phyloP scores from a whole-genome alignment of 768 basidiomycete genomes.

The Albatrellus ellisii region DNA sequence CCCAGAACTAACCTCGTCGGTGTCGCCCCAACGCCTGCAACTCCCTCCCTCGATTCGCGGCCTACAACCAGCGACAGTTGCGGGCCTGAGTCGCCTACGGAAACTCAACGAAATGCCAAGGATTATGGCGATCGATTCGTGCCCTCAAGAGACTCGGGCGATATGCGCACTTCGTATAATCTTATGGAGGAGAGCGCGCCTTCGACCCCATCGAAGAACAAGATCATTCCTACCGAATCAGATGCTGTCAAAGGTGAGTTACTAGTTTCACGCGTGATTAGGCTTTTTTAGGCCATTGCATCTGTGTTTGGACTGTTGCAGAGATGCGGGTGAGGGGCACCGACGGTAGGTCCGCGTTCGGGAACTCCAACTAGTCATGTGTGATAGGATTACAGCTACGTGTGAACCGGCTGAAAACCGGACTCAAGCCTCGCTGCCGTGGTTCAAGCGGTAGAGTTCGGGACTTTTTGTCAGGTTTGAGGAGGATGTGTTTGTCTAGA shows the following conservation, averaged over 20 bases:
- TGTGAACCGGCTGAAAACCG: too few species aligned
- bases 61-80: conserved; percentile 41
- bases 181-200: conserved; percentile 36
- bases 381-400: too few species aligned
- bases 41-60: conserved; percentile 42
- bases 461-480: too few species aligned
- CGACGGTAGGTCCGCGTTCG: too few species aligned
- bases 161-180: conserved; percentile 49
- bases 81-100: conserved; percentile 30
- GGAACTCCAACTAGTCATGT: too few species aligned
- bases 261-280: background rate
- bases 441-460: too few species aligned
- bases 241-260: conserved; percentile 31
- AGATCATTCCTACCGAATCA: conserved; percentile 27
- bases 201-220: conserved; percentile 25
- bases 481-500: too few species aligned
- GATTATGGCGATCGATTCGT: conserved; percentile 49
- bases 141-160: conserved; percentile 42
- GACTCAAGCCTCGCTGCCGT: too few species aligned
- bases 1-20: conserved; percentile 40
- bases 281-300: conserved; percentile 4
- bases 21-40: conserved; percentile 30
- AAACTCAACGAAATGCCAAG: conserved; percentile 12
- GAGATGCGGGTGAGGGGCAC: too few species aligned
- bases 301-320: too few species aligned